These are phyloP conservation scores for Neocatenulostroma microsporum DNA, from an alignment of 2,329 filamentous ascomycete genomes.

Conservation along the genomic window DNA sequence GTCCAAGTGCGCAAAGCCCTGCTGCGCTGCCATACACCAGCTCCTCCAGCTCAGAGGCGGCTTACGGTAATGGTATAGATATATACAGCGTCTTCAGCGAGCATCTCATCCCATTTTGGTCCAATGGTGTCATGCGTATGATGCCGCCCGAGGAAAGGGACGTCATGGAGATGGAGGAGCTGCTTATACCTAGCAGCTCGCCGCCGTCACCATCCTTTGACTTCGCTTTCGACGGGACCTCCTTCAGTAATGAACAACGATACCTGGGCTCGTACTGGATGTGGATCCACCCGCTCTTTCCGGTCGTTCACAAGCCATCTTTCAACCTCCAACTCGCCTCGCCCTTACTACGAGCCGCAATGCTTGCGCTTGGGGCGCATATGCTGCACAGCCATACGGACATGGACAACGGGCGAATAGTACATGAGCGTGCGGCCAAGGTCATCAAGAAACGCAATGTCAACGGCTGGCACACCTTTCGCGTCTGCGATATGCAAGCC, in stretches of 20 bases:
- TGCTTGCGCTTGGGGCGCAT: constrained; percentile 38
- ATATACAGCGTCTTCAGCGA: constrained; percentile 1
- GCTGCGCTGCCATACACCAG: neutral
- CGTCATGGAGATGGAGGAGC: constrained; percentile 12
- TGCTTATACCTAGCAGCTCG: constrained; percentile 7
- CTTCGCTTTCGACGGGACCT: constrained; percentile 25
- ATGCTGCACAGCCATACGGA: constrained; percentile 26
- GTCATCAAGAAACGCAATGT: constrained; percentile 27
- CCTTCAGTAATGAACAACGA: constrained; percentile 24
- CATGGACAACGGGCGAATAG: constrained; percentile 29
- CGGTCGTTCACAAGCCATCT: constrained; percentile 37
- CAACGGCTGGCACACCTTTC: constrained; percentile 17
- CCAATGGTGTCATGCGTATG: constrained; percentile 2
- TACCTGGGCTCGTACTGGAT: constrained; percentile 41
- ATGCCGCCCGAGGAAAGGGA: constrained; percentile 14
- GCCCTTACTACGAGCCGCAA: constrained; percentile 39
- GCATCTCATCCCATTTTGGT: neutral
- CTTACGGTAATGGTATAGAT: neutral
- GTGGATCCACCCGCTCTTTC: constrained; percentile 38
- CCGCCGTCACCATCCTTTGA: constrained; percentile 2
- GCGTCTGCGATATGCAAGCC: constrained; percentile 37
- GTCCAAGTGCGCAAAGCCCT: constrained; percentile 1
- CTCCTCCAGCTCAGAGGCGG: constrained; percentile 7
- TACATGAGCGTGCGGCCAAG: constrained; percentile 37
- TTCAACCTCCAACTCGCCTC: constrained; percentile 29